phyloP scores from a whole-genome alignment of 148 eudicot genomes.

The Fagopyrum tataricum region DNA sequence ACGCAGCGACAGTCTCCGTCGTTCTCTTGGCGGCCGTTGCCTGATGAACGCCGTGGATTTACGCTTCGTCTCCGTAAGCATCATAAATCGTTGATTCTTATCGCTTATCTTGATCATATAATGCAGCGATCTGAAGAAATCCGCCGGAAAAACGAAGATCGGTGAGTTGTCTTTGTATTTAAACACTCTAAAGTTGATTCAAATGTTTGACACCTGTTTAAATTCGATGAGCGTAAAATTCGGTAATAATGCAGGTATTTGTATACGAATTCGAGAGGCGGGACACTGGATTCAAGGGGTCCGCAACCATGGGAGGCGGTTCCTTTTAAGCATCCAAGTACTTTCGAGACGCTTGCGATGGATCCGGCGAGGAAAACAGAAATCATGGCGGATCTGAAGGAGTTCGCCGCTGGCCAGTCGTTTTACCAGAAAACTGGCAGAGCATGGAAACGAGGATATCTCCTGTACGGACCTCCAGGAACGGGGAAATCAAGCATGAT shows the following conservation, averaged over 20 bases:
- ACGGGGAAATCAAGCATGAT: conserved; percentile 97
- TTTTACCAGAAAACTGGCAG: conserved; percentile 81
- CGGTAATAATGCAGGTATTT: conserved; percentile 17
- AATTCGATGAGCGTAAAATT: not conserved
- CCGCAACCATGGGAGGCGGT: conserved; percentile 90
- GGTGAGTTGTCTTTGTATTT: conserved; percentile 15
- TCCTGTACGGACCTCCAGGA: conserved; percentile 87
- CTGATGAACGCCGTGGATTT: conserved; percentile 81
- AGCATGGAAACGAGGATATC: conserved; percentile 90
- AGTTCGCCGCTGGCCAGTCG: conserved; percentile 54
- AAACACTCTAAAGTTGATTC: not conserved
- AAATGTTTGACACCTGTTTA: not conserved
- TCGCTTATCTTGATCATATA: conserved; percentile 55
- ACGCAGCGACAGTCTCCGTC: conserved; percentile 48
- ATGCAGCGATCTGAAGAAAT: conserved; percentile 52
- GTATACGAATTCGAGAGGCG: conserved; percentile 77
- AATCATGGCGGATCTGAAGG: conserved; percentile 56
- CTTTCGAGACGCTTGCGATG: conserved; percentile 80
- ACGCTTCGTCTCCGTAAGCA: conserved; percentile 49
- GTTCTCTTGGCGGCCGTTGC: conserved; percentile 87
- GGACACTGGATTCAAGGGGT: conserved; percentile 62
- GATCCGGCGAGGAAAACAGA: conserved; percentile 51
- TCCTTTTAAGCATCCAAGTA: conserved; percentile 90
- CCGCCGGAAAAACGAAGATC: conserved; percentile 47
- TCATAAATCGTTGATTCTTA: conserved; percentile 30